These are phyloP conservation scores for Zizania palustris DNA, from an alignment of 202 grass and related monocot species.

Conservation along the genomic window DNA sequence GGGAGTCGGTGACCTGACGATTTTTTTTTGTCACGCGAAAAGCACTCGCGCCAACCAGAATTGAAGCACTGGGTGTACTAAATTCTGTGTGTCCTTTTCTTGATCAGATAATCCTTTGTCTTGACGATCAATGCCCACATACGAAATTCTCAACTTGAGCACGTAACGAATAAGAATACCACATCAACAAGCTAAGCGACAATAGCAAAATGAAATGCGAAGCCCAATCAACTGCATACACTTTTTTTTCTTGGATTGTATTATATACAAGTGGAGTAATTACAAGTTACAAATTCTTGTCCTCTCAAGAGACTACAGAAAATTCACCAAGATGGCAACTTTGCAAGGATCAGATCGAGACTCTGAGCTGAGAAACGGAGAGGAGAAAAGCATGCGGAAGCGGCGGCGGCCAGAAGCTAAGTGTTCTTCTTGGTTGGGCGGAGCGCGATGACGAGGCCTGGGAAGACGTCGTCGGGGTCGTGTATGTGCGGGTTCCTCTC, in stretches of 20 bases:
- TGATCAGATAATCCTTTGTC: background rate
- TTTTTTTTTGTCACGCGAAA: conserved; percentile 22
- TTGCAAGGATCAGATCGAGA: conserved; percentile 10
- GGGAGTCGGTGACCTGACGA: conserved; percentile 14
- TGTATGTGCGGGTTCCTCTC: conserved; percentile 87
- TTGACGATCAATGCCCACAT: background rate
- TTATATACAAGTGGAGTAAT: background rate
- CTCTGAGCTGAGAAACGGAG: background rate
- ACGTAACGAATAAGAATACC: conserved; percentile 15
- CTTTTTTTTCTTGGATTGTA: background rate
- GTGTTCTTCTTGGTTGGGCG: conserved; percentile 62
- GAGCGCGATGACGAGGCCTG: conserved; percentile 77
- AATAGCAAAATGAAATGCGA: background rate
- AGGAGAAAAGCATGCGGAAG: background rate
- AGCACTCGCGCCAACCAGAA: conserved; percentile 21
- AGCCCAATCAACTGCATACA: conserved; percentile 8
- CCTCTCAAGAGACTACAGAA: background rate
- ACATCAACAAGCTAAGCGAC: background rate
- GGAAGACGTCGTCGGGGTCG: conserved; percentile 91
- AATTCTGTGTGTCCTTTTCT: background rate
- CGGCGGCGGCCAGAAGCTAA: background rate
- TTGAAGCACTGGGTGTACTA: background rate
- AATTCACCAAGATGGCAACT: conserved; percentile 18
- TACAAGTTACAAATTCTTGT: conserved; percentile 1
- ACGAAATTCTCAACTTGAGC: background rate